Base-by-base conservation (phyloP, 2,329 filamentous ascomycete species). In the Immersiporthe knoxdaviesiana region DNA sequence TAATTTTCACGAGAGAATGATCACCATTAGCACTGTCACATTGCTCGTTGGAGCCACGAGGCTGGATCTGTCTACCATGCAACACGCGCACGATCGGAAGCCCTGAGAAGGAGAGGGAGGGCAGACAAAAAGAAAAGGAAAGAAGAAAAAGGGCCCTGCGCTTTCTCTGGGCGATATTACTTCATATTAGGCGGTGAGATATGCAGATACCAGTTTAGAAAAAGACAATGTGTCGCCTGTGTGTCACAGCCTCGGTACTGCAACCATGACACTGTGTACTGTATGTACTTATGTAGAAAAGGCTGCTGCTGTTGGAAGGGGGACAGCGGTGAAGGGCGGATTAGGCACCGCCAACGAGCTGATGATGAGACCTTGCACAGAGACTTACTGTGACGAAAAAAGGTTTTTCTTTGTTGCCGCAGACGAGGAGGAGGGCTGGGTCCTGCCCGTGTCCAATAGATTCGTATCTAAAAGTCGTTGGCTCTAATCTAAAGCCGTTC, bases 111-210 rank as follows among this genome's bases (percentile, higher is more conserved):
- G n/a, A n/a, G n/a, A n/a, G 41, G 41, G 16, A 21, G 41, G 5
- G 16, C 6, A 21, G 5, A 7, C 6, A 18, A 2, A 18, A 18
- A 47, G 1, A 21, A 44, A 1, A 18, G 35, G 8, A 39, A 2
- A 39, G 35, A 8, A 8, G 44, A 47, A 27, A 14, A 27, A 54
- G 41, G 41, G 24, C 50, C 24, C 18, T 11, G 12, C 27, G 24
- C 12, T 14, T 16, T 8, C 12, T 56, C 24, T 30, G 24, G 52
- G 14, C 27, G 41, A 37, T 68, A 37, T 30, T 39, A 65, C 66
- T 47, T 47, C 18, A 47, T 47, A n/a, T 47, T 32, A 65, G 35
- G 68, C 68, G 68, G 68, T 70, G 68, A 70, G 66, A 66, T 68
- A 56, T 68, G 65, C 37, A 62, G 58, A 24, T 47, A 32, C 27